Conservation (phyloP, 805 yeast species). For the Kuraishia cidri region DNA sequence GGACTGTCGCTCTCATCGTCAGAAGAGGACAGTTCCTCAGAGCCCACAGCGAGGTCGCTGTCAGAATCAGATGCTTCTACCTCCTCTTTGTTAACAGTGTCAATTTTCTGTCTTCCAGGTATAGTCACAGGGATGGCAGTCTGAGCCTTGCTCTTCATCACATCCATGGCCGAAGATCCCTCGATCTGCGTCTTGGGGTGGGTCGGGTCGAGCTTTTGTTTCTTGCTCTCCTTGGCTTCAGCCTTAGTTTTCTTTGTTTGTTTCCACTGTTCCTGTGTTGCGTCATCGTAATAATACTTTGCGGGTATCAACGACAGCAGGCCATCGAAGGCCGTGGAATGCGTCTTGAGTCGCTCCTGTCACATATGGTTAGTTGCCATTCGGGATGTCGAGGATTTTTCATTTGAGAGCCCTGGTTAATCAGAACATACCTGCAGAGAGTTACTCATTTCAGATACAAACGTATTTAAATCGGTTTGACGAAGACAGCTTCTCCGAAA, state of each 20-base stretch:
- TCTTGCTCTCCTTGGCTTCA: conserved; percentile 51
- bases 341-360: conserved; percentile 72
- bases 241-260: conserved; percentile 67
- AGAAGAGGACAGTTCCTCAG: conserved; percentile 6
- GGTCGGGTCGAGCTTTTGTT: conserved; percentile 70
- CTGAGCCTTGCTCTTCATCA: conserved; percentile 42
- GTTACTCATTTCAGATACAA: conserved; percentile 49
- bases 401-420: not conserved
- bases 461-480: too few species aligned
- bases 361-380: conserved; percentile 1
- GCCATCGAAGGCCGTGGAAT: conserved; percentile 81
- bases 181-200: conserved; percentile 32
- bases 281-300: conserved; percentile 87
- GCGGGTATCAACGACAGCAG: conserved; percentile 88
- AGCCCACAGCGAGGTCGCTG: conserved; percentile 8
- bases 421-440: conserved; percentile 47
- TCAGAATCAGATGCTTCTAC: conserved; percentile 10
- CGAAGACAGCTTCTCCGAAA: too few species aligned
- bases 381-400: conserved; percentile 3
- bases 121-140: conserved; percentile 41
- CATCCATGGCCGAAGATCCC: conserved; percentile 51
- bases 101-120: conserved; percentile 14
- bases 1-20: conserved; percentile 31
- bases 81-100: conserved; percentile 17
- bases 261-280: conserved; percentile 85